Conservation (phyloP, 1,284 basidiomycete genomes). For the Papiliotrema fonsecae region DNA sequence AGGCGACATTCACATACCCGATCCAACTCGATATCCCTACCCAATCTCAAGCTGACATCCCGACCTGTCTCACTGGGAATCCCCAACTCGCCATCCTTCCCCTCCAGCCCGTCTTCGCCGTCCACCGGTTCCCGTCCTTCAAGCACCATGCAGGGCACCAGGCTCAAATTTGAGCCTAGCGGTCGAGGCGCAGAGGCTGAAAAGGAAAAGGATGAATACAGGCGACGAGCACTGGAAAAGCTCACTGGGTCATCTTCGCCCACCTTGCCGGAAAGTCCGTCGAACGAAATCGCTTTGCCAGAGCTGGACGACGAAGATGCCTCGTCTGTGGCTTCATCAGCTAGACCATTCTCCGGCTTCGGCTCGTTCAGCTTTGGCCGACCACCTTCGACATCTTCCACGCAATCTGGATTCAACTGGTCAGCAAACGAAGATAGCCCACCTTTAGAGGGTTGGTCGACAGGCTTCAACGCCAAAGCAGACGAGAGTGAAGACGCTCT, state of each 20-base stretch:
- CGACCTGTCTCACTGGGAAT: conserved; percentile 35
- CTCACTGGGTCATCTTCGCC: conserved; percentile 27
- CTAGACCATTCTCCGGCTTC: conserved; percentile 31
- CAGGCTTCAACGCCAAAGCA: conserved; percentile 12
- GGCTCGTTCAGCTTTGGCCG: conserved; percentile 21
- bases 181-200: conserved; percentile 39
- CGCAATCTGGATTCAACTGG: conserved; percentile 20
- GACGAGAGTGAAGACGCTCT: conserved; percentile 24
- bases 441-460: conserved; percentile 15
- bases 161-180: conserved; percentile 43
- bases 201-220: conserved; percentile 39
- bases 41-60: conserved; percentile 36
- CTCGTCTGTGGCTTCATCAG: conserved; percentile 24
- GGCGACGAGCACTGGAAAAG: conserved; percentile 40
- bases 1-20: conserved; percentile 44
- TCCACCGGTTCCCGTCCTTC: conserved; percentile 3
- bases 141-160: conserved; percentile 15
- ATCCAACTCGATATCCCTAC: conserved; percentile 43
- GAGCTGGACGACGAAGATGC: conserved; percentile 41
- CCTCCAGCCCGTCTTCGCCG: conserved; percentile 30
- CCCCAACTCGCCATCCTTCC: conserved; percentile 27
- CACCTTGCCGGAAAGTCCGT: conserved; percentile 4
- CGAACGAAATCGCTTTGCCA: conserved; percentile 34
- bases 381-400: conserved; percentile 22
- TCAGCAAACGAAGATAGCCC: conserved; percentile 16